Conservation (phyloP, 768 basidiomycete genomes). For the Postia placenta region DNA sequence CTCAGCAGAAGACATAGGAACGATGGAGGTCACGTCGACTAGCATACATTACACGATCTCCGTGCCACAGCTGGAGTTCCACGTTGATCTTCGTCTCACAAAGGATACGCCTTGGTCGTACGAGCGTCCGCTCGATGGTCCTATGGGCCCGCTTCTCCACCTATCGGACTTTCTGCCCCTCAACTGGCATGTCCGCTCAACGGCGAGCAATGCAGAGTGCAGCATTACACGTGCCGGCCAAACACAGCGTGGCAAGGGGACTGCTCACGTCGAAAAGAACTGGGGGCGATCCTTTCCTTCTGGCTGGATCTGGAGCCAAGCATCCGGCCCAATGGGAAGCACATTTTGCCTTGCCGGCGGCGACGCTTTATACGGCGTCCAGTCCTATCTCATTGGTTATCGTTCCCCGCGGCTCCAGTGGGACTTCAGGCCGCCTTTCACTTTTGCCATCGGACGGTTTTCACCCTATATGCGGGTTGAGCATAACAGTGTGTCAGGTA, state of each 20-base stretch:
- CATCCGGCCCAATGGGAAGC: slow-evolving; percentile 5
- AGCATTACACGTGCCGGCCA: slow-evolving; percentile 10
- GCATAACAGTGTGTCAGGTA: slow-evolving; percentile 13
- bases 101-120: slow-evolving; percentile 14
- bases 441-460: slow-evolving; percentile 10
- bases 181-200: slow-evolving; percentile 23
- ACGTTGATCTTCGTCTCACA: slow-evolving; percentile 11
- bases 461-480: slow-evolving; percentile 15
- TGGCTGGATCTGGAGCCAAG: slow-evolving; percentile 23
- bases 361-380: slow-evolving; percentile 14
- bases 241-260: slow-evolving; percentile 6
- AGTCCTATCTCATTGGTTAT: slow-evolving; percentile 22
- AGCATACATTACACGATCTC: slow-evolving; percentile 13
- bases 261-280: slow-evolving; percentile 23
- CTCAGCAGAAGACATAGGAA: slow-evolving; percentile 13
- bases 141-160: slow-evolving; percentile 17
- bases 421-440: slow-evolving; percentile 23
- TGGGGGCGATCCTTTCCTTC: slow-evolving; percentile 21
- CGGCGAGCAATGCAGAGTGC: slow-evolving; percentile 11
- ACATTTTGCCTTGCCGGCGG: slow-evolving; percentile 20
- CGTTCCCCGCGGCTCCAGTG: slow-evolving; percentile 14
- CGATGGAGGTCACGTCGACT: slow-evolving; percentile 10
- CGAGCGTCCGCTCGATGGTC: slow-evolving; percentile 10
- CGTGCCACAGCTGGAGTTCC: slow-evolving; percentile 8
- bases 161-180: slow-evolving; percentile 17